phyloP scores from a whole-genome alignment of 768 basidiomycete species.

The Mycena haematopus region DNA sequence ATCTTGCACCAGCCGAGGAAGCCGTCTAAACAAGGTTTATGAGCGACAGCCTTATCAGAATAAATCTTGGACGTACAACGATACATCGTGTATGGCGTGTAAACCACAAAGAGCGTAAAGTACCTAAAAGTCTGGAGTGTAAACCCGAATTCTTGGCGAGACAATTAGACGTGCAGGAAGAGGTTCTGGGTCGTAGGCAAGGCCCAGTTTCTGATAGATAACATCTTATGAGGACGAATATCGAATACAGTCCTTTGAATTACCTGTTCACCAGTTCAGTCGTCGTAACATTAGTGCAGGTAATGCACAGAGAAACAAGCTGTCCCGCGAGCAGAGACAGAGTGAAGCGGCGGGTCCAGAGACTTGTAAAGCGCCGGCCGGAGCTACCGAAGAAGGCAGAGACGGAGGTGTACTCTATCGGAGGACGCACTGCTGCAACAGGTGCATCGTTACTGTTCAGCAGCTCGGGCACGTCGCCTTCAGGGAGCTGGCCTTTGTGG shows the following conservation, averaged over 20 bases:
- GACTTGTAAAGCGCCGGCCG: conserved; percentile 66
- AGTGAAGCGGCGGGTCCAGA: conserved; percentile 81
- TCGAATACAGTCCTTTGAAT: neutral
- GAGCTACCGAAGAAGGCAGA: conserved; percentile 59
- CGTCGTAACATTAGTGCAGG: conserved; percentile 87
- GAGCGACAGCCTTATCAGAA: neutral
- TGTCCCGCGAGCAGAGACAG: conserved; percentile 79
- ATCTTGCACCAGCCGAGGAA: conserved; percentile 83
- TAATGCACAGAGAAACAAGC: conserved; percentile 85
- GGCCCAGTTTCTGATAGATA: conserved; percentile 62
- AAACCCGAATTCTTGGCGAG: neutral
- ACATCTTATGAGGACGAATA: neutral
- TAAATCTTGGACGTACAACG: conserved; percentile 59
- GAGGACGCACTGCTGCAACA: conserved; percentile 53
- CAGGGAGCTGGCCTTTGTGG: conserved; percentile 18
- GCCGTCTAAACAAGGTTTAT: conserved; percentile 61
- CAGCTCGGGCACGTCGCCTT: conserved; percentile 11
- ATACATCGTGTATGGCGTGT: conserved; percentile 91
- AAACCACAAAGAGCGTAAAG: conserved; percentile 73
- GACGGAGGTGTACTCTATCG: conserved; percentile 70
- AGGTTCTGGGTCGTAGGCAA: conserved; percentile 84
- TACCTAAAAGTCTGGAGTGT: conserved; percentile 55
- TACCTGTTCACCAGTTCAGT: conserved; percentile 63
- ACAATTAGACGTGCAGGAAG: conserved; percentile 66
- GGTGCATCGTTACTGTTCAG: neutral